Evolutionary conservation across 2,329 filamentous ascomycete species (phyloP).

Genomic region (Chaetomium sp.): DNA sequence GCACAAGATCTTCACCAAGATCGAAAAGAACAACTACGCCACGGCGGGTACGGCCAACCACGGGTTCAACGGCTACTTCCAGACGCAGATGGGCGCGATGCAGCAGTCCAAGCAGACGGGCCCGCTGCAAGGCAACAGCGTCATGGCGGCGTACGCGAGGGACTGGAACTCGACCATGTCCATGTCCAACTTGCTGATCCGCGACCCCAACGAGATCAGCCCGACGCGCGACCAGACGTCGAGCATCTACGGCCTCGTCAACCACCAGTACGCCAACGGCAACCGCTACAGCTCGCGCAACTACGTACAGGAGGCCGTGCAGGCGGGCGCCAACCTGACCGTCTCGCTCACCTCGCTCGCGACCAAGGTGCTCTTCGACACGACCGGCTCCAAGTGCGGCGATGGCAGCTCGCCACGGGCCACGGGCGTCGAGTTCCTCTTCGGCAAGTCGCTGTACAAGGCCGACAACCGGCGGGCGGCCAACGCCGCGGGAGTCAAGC

Average conservation of each 20-base stretch:
- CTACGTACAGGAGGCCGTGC: constrained; percentile 36
- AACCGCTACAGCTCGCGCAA: constrained; percentile 50
- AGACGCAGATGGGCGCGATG: constrained; percentile 12
- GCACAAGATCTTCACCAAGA: constrained; percentile 58
- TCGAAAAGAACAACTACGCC: constrained; percentile 60
- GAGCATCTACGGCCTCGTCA: constrained; percentile 32
- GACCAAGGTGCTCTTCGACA: constrained; percentile 44
- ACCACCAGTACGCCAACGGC: constrained; percentile 29
- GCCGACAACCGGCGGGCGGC: constrained; percentile 44
- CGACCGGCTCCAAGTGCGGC: constrained; percentile 32
- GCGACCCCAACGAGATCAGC: constrained; percentile 32
- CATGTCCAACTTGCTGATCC: constrained; percentile 21
- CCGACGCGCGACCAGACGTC: constrained; percentile 31
- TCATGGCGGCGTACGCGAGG: constrained; percentile 5
- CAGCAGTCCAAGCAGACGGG: constrained; percentile 2
- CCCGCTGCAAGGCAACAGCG: constrained; percentile 7
- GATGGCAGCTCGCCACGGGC: constrained; percentile 36
- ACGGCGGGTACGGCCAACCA: constrained; percentile 49
- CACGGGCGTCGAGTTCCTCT: constrained; percentile 47
- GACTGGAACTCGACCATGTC: constrained; percentile 13
- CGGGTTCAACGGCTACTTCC: constrained; percentile 48
- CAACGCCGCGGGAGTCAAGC: constrained; percentile 31
- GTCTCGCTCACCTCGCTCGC: constrained; percentile 42
- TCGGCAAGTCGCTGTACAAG: constrained; percentile 45
- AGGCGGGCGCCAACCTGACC: constrained; percentile 45